Evolutionary conservation across 306 rosid genomes (phyloP).

Genomic region (Rosa rugosa): DNA sequence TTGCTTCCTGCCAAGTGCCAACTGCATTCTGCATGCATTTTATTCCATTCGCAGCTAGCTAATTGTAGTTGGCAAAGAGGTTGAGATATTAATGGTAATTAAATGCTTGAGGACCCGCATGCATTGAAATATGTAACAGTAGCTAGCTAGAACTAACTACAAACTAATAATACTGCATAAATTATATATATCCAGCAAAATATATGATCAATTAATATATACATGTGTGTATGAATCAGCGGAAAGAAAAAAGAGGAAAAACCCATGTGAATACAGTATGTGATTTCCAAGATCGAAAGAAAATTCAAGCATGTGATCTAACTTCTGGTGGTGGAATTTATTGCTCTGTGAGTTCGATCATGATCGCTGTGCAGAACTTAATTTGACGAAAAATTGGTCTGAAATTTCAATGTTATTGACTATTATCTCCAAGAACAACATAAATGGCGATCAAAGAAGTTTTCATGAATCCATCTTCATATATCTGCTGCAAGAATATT

Average conservation of each 20-base stretch:
- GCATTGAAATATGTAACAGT: not conserved
- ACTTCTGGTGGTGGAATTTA: conserved; percentile 1
- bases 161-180: not conserved
- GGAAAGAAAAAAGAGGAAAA: not conserved
- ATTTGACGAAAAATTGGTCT: not conserved
- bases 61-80: not conserved
- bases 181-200: not conserved
- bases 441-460: not conserved
- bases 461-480: not conserved
- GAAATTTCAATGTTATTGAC: not conserved
- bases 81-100: conserved; percentile 2
- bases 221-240: not conserved
- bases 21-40: conserved; percentile 10
- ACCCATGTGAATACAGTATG: not conserved
- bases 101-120: not conserved
- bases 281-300: not conserved
- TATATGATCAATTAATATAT: not conserved
- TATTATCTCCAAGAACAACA: not conserved
- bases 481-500: too few species aligned
- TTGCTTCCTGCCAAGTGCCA: not conserved
- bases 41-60: not conserved
- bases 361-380: not conserved
- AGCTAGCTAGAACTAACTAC: not conserved
- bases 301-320: not conserved
- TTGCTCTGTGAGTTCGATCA: not conserved